Evolutionary conservation across 805 yeast species (phyloP).

Genomic region (Saccharomycopsis synnaedendra): DNA sequence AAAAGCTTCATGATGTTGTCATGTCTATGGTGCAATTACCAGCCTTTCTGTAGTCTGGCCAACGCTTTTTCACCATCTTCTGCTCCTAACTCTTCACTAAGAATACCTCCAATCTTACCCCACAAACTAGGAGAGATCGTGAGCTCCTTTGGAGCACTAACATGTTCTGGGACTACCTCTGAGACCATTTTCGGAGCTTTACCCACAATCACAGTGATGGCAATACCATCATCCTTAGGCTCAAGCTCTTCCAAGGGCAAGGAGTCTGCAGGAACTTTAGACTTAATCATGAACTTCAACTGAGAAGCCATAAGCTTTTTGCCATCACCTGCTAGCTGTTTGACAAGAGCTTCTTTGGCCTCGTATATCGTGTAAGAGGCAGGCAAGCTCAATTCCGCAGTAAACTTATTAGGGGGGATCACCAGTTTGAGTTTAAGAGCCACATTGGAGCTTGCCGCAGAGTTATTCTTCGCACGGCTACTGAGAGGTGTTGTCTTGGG

Average conservation of each 20-base stretch:
- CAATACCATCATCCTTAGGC: not conserved
- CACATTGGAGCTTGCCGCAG: not conserved
- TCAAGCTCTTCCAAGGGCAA: slow-evolving; percentile 5
- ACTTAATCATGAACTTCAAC: slow-evolving; percentile 13
- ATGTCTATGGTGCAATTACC: not conserved
- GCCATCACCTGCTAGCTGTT: not conserved
- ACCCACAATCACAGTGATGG: slow-evolving; percentile 12
- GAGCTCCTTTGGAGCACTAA: not conserved
- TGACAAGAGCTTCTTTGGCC: slow-evolving; percentile 9
- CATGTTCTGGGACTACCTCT: not conserved
- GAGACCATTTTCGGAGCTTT: slow-evolving; percentile 1
- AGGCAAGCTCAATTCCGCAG: slow-evolving; percentile 1
- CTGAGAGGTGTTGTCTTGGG: slow-evolving; percentile 5
- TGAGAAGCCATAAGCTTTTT: not conserved
- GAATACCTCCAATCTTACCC: slow-evolving; percentile 2
- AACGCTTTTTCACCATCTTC: slow-evolving; percentile 3
- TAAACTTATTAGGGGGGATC: slow-evolving; percentile 15
- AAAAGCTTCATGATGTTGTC: too few species aligned
- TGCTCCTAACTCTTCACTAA: slow-evolving; percentile 4
- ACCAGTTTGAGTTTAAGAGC: slow-evolving; percentile 12
- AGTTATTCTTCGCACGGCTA: not conserved
- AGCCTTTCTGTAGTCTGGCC: slow-evolving; percentile 11
- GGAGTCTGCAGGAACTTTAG: slow-evolving; percentile 15
- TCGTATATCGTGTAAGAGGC: slow-evolving; percentile 10
- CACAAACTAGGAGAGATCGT: slow-evolving; percentile 4